Evolutionary conservation across 371 early-diverging fungal species (phyloP).

Genomic region (Rhizopus microsporus): DNA sequence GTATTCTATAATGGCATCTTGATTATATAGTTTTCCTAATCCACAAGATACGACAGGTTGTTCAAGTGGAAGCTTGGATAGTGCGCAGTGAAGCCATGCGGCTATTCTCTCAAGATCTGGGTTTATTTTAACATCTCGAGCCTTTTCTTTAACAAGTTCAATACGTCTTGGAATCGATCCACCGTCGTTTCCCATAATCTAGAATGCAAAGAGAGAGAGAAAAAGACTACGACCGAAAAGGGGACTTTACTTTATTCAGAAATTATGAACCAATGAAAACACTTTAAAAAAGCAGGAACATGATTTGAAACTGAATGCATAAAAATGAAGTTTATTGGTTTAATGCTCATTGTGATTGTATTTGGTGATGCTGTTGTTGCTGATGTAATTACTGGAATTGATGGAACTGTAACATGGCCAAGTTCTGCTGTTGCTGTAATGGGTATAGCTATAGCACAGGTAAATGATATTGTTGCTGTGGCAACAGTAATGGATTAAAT

Average conservation of each 20-base stretch:
- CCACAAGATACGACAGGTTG: constrained; percentile 80
- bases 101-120: constrained; percentile 67
- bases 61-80: constrained; percentile 83
- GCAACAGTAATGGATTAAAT: neutral
- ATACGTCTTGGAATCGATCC: constrained; percentile 93
- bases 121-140: constrained; percentile 74
- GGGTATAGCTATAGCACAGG: too few species aligned
- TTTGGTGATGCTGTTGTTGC: neutral
- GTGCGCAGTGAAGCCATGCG: constrained; percentile 81
- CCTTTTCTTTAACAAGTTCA: constrained; percentile 92
- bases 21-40: constrained; percentile 92
- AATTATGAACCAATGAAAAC: too few species aligned
- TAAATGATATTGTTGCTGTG: neutral
- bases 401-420: neutral
- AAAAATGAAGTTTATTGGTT: too few species aligned
- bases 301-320: too few species aligned
- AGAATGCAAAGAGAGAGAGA: neutral
- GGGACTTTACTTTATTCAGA: too few species aligned
- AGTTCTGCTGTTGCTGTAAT: neutral
- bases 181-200: constrained; percentile 91
- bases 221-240: neutral
- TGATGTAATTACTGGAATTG: neutral
- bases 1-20: constrained; percentile 84
- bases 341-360: too few species aligned
- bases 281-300: too few species aligned